Evolutionary conservation across 495 filamentous ascomycete genomes (phyloP).

Genomic region (Trichoderma gamsii): DNA sequence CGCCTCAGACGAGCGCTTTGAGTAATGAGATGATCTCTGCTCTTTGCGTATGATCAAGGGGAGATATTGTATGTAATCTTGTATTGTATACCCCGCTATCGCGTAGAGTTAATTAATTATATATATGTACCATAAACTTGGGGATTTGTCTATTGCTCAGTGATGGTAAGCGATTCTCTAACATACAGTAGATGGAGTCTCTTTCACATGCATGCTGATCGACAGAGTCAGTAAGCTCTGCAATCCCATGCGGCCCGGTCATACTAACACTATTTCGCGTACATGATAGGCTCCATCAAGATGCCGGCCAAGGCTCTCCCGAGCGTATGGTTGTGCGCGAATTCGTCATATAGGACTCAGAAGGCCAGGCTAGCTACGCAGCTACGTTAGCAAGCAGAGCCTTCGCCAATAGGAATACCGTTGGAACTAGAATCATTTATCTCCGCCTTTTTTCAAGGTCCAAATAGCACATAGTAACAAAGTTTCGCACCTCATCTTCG

Average conservation of each 20-base stretch:
- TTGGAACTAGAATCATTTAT: neutral
- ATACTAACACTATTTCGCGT: neutral
- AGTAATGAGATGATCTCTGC: too few relatives aligned
- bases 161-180: neutral
- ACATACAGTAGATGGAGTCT: neutral
- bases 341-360: neutral
- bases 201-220: neutral
- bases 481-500: neutral
- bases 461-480: neutral
- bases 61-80: neutral
- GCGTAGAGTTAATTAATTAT: neutral
- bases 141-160: neutral
- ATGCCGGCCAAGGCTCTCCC: neutral
- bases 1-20: too few relatives aligned
- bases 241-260: neutral
- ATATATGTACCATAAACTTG: neutral
- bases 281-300: neutral
- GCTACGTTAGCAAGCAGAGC: neutral
- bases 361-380: neutral
- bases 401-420: neutral
- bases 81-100: too few relatives aligned
- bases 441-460: neutral
- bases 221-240: neutral
- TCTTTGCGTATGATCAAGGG: too few relatives aligned
- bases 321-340: neutral